Base-by-base conservation (phyloP, 2,329 filamentous ascomycete species). In the Amauroascus verrucosus region DNA sequence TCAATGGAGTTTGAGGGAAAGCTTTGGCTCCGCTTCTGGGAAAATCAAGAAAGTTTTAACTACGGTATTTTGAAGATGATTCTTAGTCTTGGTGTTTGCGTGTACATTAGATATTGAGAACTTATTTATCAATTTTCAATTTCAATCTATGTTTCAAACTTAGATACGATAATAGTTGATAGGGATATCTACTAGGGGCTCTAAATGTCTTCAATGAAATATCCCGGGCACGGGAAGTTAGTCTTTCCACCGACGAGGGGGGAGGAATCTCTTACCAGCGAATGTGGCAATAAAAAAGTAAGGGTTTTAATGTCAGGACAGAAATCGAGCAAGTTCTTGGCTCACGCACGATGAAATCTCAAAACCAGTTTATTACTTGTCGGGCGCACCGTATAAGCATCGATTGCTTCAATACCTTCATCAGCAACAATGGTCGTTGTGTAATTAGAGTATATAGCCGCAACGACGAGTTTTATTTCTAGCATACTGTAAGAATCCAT, bases 391-490 rank as follows among this genome's bases (percentile, higher is more conserved):
- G 80, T 81, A 60, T 85, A 86, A 2, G 77, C 78, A 67, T 86
- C 84, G 1, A 76, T 77, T 58, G 80, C 81, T 61, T 85, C 80
- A 57, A 86, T 83, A 0, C 77, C 78, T 1, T 74, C 70, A 59
- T 85, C 83, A 54, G 85, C 72, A 1, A 86, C 73, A 48, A 86
- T 73, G 3, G 73, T 65, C 0, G 78, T 84, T 5, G 66, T 75
- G 63, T 80, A 86, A 53, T 83, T 85, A 2, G 80, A 78, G 65
- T 88, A 91, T 4, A 93, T 78, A 1, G 80, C 78, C 0, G 84
- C 83, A 30, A 84, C 70, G 4, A 84, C 78, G 43, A 85, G 73
- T 67, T 89, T 89, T 71, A 89, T 86, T 58, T 86, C 85, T 84
- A 60, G 62, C 50, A 46, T 1, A 9, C 14, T 43, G 14, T 43